These are phyloP conservation scores for Pseudocercospora cruenta DNA, from an alignment of 2,329 filamentous ascomycete species.

Conservation along the genomic window DNA sequence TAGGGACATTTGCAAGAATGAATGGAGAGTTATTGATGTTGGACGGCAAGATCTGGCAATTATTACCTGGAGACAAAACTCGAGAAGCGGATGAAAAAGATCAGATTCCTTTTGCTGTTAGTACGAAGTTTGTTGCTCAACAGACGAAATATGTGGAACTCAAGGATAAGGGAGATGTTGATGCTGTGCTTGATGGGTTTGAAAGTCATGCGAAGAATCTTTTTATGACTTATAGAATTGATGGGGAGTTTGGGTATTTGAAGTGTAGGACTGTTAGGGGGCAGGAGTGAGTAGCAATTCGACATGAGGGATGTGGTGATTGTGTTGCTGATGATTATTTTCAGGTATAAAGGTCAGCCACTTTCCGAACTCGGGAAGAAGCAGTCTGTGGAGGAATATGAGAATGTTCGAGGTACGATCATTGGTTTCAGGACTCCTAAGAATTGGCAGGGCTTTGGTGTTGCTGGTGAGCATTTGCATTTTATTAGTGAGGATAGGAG, in stretches of 20 bases:
- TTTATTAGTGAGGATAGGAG: constrained; percentile 44
- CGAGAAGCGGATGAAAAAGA: constrained; percentile 39
- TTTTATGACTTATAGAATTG: constrained; percentile 41
- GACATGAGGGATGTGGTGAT: no score
- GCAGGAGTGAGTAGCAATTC: constrained; percentile 34
- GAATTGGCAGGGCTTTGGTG: constrained; percentile 47
- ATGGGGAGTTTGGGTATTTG: constrained; percentile 35
- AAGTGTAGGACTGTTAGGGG: constrained; percentile 40
- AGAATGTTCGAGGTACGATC: constrained; percentile 44
- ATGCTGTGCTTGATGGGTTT: constrained; percentile 33
- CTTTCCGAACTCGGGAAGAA: constrained; percentile 44
- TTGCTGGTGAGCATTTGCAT: constrained; percentile 49
- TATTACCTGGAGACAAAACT: constrained; percentile 43
- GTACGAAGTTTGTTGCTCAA: constrained; percentile 38
- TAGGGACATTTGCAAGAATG: constrained; percentile 52
- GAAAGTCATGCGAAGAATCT: constrained; percentile 36
- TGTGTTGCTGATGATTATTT: neutral
- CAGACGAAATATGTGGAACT: constrained; percentile 31
- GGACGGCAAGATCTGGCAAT: constrained; percentile 47
- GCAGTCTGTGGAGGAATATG: constrained; percentile 45
- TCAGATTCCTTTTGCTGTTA: constrained; percentile 46
- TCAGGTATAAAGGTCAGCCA: constrained; percentile 36
- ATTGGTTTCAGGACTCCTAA: constrained; percentile 48
- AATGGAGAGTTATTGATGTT: constrained; percentile 51
- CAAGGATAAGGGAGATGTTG: constrained; percentile 33